Percentiles rank a stretch among this genome's conserved stretches.
These are phyloP conservation scores for Rubroshorea leprosula DNA, from an alignment of 345 rosid genomes.

Conservation along the genomic window DNA sequence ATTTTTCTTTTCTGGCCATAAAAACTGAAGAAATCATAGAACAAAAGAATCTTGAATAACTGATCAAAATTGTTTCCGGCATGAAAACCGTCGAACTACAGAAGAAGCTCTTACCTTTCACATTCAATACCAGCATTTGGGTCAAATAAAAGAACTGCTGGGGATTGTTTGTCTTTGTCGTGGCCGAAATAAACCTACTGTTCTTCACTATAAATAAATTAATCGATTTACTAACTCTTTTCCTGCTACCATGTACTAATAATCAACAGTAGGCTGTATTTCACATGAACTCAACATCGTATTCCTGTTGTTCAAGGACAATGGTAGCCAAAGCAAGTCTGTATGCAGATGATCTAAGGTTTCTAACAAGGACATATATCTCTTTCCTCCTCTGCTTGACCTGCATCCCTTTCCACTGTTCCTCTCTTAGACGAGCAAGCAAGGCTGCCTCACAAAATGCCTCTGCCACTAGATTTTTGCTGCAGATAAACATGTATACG, in stretches of 20 bases:
- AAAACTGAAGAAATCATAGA: no score
- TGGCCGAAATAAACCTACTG: no score
- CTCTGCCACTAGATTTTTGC: constrained; percentile 60
- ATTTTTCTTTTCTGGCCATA: no score
- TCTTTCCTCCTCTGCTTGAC: constrained; percentile 51
- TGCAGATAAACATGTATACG: constrained; percentile 24
- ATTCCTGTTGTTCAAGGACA: constrained; percentile 55
- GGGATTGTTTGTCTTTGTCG: no score
- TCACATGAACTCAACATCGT: constrained; percentile 47
- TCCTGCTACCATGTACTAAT: no score
- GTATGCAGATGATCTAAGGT: constrained; percentile 71
- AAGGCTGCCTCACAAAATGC: constrained; percentile 63
- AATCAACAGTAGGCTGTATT: not conserved
- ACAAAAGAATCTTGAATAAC: no score
- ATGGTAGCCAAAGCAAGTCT: constrained; percentile 75
- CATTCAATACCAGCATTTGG: not conserved
- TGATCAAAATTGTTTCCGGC: no score
- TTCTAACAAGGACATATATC: constrained; percentile 68
- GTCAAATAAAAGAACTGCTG: not conserved
- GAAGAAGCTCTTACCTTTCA: no score
- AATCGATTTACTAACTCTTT: not conserved
- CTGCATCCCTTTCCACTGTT: constrained; percentile 60
- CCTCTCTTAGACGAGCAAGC: constrained; percentile 54
- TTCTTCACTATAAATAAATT: not conserved
- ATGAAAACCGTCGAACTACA: no score